These are phyloP conservation scores for Lathyrus sativus DNA, from an alignment of 306 rosid genomes.

Conservation along the genomic window DNA sequence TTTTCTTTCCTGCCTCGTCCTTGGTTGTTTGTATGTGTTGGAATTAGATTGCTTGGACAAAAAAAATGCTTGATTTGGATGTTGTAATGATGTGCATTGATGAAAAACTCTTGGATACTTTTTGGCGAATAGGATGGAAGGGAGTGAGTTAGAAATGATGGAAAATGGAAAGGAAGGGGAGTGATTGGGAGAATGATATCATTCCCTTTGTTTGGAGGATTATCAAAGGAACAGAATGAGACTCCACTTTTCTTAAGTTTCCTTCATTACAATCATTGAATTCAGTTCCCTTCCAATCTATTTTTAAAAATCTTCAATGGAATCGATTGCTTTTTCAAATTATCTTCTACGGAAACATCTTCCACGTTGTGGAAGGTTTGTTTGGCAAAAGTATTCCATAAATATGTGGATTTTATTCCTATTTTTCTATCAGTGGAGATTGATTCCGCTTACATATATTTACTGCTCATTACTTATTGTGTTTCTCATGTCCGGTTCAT, in stretches of 20 bases:
- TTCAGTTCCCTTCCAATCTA: not conserved
- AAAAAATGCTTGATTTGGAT: constrained; percentile 11
- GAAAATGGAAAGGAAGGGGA: not conserved
- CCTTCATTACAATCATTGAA: not conserved
- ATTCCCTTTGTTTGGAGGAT: not conserved
- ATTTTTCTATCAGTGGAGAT: not conserved
- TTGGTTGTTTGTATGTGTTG: not conserved
- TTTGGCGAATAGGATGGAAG: constrained; percentile 1
- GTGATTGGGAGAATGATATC: not conserved
- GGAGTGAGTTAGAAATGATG: not conserved
- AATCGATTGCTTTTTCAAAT: not conserved
- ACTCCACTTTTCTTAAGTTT: not conserved
- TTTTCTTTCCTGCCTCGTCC: not conserved
- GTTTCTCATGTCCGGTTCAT: constrained; percentile 22
- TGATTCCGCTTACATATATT: constrained; percentile 7
- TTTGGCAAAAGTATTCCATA: not conserved
- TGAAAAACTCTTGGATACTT: constrained; percentile 14
- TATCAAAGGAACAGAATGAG: not conserved
- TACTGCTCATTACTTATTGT: constrained; percentile 1
- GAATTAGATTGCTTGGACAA: not conserved
- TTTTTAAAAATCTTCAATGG: not conserved
- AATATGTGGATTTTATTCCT: constrained; percentile 16
- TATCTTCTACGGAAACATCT: not conserved
- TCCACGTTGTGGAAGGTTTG: constrained; percentile 1
- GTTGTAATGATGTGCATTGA: not conserved